phyloP scores from a whole-genome alignment of 805 yeast genomes.

The Candida succiphila region DNA sequence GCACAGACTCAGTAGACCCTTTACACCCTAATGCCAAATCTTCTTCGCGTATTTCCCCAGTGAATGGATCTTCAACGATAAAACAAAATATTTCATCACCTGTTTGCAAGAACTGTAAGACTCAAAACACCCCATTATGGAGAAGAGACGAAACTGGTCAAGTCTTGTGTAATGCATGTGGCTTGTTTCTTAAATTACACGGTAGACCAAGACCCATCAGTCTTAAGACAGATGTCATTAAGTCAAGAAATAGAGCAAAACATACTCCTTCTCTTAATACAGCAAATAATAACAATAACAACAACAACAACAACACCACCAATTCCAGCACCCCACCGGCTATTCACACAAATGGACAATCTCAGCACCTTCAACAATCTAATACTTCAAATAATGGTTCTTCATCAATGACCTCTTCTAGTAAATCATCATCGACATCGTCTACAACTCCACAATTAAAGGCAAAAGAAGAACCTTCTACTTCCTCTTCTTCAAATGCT shows the following conservation, averaged over 20 bases:
- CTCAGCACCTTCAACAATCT: no score
- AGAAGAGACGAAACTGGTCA: slow-evolving; percentile 87
- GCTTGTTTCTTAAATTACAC: slow-evolving; percentile 78
- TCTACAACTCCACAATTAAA: slow-evolving; percentile 51
- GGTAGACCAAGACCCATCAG: slow-evolving; percentile 90
- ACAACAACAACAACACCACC: not conserved
- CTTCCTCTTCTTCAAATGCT: slow-evolving; percentile 1
- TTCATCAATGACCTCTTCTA: no score
- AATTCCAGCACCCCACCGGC: no score
- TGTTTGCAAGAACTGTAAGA: slow-evolving; percentile 81
- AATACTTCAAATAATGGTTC: no score
- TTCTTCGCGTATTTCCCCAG: slow-evolving; percentile 40
- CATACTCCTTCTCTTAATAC: slow-evolving; percentile 20
- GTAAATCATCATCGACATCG: slow-evolving; percentile 3
- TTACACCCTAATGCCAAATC: slow-evolving; percentile 56
- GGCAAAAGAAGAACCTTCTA: slow-evolving; percentile 28
- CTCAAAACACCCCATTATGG: slow-evolving; percentile 93
- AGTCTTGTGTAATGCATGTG: slow-evolving; percentile 92
- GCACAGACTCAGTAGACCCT: slow-evolving; percentile 7
- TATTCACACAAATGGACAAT: no score
- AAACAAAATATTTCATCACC: slow-evolving; percentile 56
- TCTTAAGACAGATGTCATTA: slow-evolving; percentile 84
- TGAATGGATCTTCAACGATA: slow-evolving; percentile 55
- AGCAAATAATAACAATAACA: not conserved
- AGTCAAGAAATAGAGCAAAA: slow-evolving; percentile 79